phyloP scores from a whole-genome alignment of 306 rosid species.

The Pterocarpus macrocarpus region DNA sequence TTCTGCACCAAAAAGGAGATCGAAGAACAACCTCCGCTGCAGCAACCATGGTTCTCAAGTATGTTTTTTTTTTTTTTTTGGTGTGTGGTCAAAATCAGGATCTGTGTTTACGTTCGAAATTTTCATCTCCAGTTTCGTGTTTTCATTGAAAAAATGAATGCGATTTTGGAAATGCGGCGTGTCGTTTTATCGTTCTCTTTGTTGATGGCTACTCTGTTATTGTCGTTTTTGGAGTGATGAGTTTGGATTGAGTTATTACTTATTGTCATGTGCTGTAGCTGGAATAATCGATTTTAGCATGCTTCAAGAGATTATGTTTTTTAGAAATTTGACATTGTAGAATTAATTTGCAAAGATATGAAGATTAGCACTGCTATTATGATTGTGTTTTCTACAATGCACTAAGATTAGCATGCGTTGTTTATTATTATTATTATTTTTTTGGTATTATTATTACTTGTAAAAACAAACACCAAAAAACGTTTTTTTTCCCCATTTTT shows the following conservation, averaged over 20 bases:
- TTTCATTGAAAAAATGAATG: neutral
- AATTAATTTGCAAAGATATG: neutral
- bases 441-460: too few relatives aligned
- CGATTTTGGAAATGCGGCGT: neutral
- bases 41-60: constrained; percentile 88
- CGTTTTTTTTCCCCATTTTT: neutral
- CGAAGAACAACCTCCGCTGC: constrained; percentile 26
- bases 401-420: neutral
- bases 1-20: constrained; percentile 30
- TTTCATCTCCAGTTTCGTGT: neutral
- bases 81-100: neutral
- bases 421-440: too few relatives aligned
- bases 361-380: neutral
- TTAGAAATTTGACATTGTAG: neutral
- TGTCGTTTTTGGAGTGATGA: neutral
- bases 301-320: neutral
- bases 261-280: neutral
- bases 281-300: neutral
- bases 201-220: neutral
- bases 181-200: neutral
- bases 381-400: neutral
- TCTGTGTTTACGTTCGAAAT: neutral
- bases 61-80: neutral
- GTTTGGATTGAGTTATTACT: too few relatives aligned
- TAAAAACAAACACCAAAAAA: too few relatives aligned